Evolutionary conservation across 805 yeast species (phyloP).

Genomic region (Tetrapisispora pingtungensis): DNA sequence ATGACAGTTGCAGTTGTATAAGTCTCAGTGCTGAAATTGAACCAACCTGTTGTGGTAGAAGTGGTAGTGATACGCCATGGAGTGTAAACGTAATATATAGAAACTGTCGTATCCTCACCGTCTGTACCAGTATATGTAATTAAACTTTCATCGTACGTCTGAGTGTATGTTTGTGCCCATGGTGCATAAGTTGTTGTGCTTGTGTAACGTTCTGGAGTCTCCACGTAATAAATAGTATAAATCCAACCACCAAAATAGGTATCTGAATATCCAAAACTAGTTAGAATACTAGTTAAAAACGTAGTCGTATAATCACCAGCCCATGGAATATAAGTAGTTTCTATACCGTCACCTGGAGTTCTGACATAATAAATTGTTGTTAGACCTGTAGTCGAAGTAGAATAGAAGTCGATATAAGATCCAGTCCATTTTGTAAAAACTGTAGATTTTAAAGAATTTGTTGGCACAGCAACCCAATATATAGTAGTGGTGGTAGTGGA

Average conservation of each 20-base stretch:
- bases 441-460: not conserved
- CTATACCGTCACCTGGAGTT: not conserved
- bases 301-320: not conserved
- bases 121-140: not conserved
- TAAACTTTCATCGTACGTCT: not conserved
- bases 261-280: not conserved
- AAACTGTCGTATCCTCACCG: constrained; percentile 1
- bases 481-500: not conserved
- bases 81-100: constrained; percentile 4
- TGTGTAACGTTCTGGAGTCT: not conserved
- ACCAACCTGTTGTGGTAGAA: not conserved
- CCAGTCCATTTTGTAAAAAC: not conserved
- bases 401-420: not conserved
- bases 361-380: not conserved
- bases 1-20: constrained; percentile 1
- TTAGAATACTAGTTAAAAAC: not conserved
- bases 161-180: not conserved
- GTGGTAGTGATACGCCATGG: not conserved
- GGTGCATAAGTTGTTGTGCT: not conserved
- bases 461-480: not conserved
- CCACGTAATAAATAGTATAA: not conserved
- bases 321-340: not conserved
- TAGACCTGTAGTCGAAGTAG: not conserved
- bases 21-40: not conserved
- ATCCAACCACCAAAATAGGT: not conserved